Evolutionary conservation across 805 yeast species (phyloP).

Genomic region (Torulaspora gathmanii): DNA sequence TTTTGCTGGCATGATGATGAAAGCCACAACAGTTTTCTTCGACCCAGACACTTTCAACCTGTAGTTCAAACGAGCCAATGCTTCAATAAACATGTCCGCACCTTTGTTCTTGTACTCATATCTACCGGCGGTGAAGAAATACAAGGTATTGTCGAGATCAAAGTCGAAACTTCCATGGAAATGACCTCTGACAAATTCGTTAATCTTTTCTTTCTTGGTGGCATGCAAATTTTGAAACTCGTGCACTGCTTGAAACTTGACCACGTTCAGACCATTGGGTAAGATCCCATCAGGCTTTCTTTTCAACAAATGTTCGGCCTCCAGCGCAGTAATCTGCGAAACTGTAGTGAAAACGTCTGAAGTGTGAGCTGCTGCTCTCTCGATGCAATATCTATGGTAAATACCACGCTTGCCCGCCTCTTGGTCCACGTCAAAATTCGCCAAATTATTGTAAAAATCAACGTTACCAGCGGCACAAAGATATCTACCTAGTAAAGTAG

Average conservation of each 20-base stretch:
- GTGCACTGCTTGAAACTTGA: constrained; percentile 94
- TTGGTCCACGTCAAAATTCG: constrained; percentile 87
- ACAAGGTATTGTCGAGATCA: constrained; percentile 86
- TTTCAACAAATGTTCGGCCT: constrained; percentile 85
- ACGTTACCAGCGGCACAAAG: constrained; percentile 95
- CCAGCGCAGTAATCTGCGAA: constrained; percentile 95
- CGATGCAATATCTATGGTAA: constrained; percentile 94
- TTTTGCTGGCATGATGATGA: constrained; percentile 95
- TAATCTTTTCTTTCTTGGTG: constrained; percentile 79
- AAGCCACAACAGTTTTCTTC: constrained; percentile 90
- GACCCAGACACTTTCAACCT: constrained; percentile 75
- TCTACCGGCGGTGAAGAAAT: constrained; percentile 95
- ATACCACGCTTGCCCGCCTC: constrained; percentile 98
- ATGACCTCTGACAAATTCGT: constrained; percentile 94
- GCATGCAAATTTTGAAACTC: constrained; percentile 98
- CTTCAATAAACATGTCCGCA: constrained; percentile 89
- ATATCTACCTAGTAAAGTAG: constrained; percentile 90
- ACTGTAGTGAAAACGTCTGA: constrained; percentile 98
- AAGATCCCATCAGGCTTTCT: constrained; percentile 97
- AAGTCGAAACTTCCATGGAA: constrained; percentile 96
- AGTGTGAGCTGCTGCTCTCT: constrained; percentile 91
- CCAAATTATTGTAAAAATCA: constrained; percentile 89
- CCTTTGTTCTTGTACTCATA: constrained; percentile 97
- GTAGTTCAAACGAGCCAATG: constrained; percentile 88
- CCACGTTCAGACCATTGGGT: constrained; percentile 94